Evolutionary conservation across 257 asterid species (phyloP), one percentile per base, ranked within the genome.

Genomic region (Plectranthus barbatus): DNA sequence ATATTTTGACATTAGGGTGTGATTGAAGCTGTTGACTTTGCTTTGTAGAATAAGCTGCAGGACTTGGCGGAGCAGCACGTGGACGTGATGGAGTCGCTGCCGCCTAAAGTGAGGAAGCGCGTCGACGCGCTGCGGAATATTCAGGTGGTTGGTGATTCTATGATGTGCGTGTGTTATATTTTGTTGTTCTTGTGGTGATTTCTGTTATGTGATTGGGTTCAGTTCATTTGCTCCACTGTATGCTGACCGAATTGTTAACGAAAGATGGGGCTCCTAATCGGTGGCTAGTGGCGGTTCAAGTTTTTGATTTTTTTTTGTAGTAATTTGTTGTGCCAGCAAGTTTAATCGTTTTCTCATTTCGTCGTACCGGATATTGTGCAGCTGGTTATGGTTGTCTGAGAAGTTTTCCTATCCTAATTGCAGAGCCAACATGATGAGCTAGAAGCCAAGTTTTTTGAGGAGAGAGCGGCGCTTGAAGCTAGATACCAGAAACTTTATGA

Each of bases 381-480:
- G 23, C n/a, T 66, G 64, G 24, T 58, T 44, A 46, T 8, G 31
- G 53, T 42, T 29, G 44, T 45, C 1, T 23, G 1, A 1, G 1
- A 23, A 23, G 29, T 23, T 4, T 1, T 23, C 4, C 4, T 23
- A 1, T 46, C 26, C 41, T 58, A 17, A 68, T 69, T 62, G 55
- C 83, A 90, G 97, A 62, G 74, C 70, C 80, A 87, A 60, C 94
- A 87, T 60, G 89, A 87, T 69, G 94, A 85, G 59, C 75, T 81
- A 41, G 90, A 90, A 78, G 83, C 86, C 0, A 86, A 83, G 76
- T 90, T 84, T 75, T 73, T 70, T 2, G 90, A 87, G 76, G 95
- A 86, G 80, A 83, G 73, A 72, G 84, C 85, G 56, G 86, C 90
- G 26, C 90, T 90, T 63, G 95, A 86, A 80, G 86, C 92, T 56